These are phyloP conservation scores for Gorgonomyces haynaldii DNA, from an alignment of 192 early-diverging fungal species.

Conservation along the genomic window DNA sequence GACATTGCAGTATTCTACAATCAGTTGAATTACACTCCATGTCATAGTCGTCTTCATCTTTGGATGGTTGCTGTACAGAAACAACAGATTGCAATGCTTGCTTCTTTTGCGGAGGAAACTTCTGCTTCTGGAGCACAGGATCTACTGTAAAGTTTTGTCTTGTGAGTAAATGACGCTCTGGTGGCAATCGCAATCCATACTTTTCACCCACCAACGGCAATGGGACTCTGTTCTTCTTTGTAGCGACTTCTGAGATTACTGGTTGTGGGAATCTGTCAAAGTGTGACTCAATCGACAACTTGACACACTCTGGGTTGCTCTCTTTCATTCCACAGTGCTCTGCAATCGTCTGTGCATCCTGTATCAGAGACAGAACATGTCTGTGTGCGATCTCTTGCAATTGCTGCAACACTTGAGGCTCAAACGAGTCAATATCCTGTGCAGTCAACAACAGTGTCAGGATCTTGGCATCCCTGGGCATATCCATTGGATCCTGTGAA, in stretches of 20 bases:
- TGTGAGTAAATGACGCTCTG: conserved; percentile 40
- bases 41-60: too few species aligned
- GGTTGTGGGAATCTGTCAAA: conserved; percentile 36
- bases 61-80: too few species aligned
- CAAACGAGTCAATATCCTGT: conserved; percentile 78
- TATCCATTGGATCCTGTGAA: conserved; percentile 27
- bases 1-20: too few species aligned
- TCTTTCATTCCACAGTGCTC: conserved; percentile 78
- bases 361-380: conserved; percentile 70
- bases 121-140: too few species aligned
- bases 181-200: conserved; percentile 40
- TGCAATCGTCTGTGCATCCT: conserved; percentile 81
- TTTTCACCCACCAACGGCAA: conserved; percentile 41
- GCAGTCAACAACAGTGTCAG: conserved; percentile 54
- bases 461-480: conserved; percentile 56
- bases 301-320: conserved; percentile 73
- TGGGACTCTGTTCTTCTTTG: conserved; percentile 31
- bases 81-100: too few species aligned
- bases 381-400: conserved; percentile 89
- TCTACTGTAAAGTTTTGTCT: conserved; percentile 35
- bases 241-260: conserved; percentile 32
- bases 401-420: conserved; percentile 82
- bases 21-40: too few species aligned
- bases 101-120: too few species aligned
- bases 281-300: conserved; percentile 85